These are phyloP conservation scores for Suillus paluster DNA, from an alignment of 768 basidiomycete genomes.

Conservation along the genomic window DNA sequence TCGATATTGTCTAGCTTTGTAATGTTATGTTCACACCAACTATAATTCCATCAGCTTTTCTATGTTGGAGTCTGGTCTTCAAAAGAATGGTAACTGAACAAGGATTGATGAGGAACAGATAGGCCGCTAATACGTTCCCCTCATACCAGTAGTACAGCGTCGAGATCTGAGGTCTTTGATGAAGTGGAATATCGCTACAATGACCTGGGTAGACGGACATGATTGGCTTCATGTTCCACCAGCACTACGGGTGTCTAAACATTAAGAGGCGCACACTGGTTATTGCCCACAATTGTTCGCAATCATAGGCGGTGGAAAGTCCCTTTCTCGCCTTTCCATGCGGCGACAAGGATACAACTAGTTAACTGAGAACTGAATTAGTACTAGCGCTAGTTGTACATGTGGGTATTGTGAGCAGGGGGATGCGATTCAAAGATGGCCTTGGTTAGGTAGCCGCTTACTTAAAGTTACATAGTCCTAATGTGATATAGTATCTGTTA, in stretches of 20 bases:
- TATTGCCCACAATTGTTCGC: neutral
- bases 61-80: neutral
- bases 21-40: constrained; percentile 6
- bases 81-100: neutral
- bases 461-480: no score
- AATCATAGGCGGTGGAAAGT: no score
- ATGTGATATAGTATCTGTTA: neutral
- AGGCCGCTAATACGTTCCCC: neutral
- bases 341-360: no score
- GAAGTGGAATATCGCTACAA: neutral
- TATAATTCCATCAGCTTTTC: neutral
- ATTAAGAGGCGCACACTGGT: neutral
- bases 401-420: neutral
- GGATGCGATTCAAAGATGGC: no score
- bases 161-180: neutral
- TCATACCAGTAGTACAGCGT: neutral
- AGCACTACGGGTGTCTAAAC: neutral
- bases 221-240: neutral
- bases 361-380: neutral
- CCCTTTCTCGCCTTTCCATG: no score
- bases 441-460: no score
- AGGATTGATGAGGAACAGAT: neutral
- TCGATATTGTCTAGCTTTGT: constrained; percentile 22
- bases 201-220: neutral
- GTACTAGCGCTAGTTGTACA: neutral